phyloP scores from a whole-genome alignment of 2,329 filamentous ascomycete genomes.

The Pezicula carpinea region DNA sequence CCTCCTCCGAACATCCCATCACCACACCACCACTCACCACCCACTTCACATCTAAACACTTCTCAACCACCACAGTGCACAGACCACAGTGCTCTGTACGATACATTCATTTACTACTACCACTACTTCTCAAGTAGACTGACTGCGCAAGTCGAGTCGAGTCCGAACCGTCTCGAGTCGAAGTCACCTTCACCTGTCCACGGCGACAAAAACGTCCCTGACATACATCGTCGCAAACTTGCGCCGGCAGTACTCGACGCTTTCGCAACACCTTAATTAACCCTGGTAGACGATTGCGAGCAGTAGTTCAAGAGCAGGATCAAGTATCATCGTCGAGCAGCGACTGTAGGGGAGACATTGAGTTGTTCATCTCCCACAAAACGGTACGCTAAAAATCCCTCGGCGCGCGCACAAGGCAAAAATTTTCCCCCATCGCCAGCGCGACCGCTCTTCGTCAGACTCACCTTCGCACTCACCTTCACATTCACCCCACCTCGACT shows the following conservation, averaged over 20 bases:
- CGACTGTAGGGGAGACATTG: constrained; percentile 85
- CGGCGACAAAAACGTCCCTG: constrained; percentile 5
- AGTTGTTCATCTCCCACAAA: constrained; percentile 93
- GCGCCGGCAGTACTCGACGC: neutral
- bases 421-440: neutral
- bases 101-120: constrained; percentile 19
- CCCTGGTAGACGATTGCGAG: constrained; percentile 16
- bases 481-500: constrained; percentile 1
- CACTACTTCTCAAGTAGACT: constrained; percentile 11
- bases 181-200: neutral
- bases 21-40: constrained; percentile 1
- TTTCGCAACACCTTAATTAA: constrained; percentile 5
- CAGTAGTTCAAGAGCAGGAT: constrained; percentile 12
- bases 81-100: constrained; percentile 19
- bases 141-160: constrained; percentile 10
- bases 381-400: constrained; percentile 43
- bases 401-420: constrained; percentile 14
- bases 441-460: constrained; percentile 2
- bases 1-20: neutral
- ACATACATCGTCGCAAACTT: constrained; percentile 1
- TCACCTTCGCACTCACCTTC: constrained; percentile 1
- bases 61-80: constrained; percentile 17
- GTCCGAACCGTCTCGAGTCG: neutral
- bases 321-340: constrained; percentile 30
- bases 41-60: constrained; percentile 4